Percentiles rank a stretch among this genome's conserved stretches.
Conservation (phyloP, 768 basidiomycete species). For the Clitopilus hobsonii region DNA sequence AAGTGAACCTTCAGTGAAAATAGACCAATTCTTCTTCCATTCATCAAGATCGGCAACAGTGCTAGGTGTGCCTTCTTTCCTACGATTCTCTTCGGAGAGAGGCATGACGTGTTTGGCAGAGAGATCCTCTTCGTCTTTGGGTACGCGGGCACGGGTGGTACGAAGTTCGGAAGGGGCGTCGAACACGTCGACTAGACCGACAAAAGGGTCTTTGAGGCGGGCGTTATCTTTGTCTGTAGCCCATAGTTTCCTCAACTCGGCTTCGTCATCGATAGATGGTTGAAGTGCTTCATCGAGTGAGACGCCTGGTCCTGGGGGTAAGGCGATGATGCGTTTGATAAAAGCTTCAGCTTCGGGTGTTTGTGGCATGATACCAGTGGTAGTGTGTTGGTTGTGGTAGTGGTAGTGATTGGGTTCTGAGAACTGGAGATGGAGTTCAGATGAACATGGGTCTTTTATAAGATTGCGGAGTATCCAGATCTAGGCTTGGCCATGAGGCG, state of each 20-base stretch:
- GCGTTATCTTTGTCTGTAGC: conserved; percentile 45
- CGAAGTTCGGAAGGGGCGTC: conserved; percentile 42
- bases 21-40: conserved; percentile 59
- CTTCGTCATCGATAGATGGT: conserved; percentile 54
- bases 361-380: conserved; percentile 12
- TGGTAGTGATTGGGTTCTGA: neutral
- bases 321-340: conserved; percentile 14
- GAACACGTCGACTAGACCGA: conserved; percentile 60
- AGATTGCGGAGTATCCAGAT: neutral
- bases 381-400: neutral
- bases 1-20: conserved; percentile 60
- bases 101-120: conserved; percentile 50
- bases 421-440: neutral
- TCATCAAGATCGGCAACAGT: conserved; percentile 49
- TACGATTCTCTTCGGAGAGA: conserved; percentile 35
- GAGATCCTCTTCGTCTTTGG: conserved; percentile 39
- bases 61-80: conserved; percentile 43
- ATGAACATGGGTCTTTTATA: neutral
- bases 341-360: conserved; percentile 20
- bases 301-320: conserved; percentile 20
- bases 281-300: conserved; percentile 41
- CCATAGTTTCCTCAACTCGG: conserved; percentile 48
- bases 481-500: neutral
- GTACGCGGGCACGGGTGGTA: conserved; percentile 45
- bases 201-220: conserved; percentile 41